Percentiles rank a stretch among this genome's conserved stretches.
These are phyloP conservation scores for Arthrobotrys iridis DNA, from an alignment of 2,329 filamentous ascomycete species.

Conservation along the genomic window DNA sequence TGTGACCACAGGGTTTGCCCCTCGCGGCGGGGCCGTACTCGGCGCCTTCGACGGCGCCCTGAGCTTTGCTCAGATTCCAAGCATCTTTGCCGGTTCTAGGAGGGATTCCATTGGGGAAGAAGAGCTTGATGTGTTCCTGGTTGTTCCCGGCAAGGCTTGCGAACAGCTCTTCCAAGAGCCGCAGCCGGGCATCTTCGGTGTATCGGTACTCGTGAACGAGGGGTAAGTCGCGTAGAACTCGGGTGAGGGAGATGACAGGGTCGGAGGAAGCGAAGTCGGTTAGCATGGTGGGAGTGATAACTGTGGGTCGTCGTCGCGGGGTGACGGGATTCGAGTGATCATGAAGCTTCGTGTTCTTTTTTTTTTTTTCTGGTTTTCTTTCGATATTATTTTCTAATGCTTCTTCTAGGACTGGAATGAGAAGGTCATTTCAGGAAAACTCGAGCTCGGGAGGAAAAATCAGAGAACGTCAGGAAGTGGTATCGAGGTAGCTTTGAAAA, in stretches of 20 bases:
- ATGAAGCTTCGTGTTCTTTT: slow-evolving; percentile 25
- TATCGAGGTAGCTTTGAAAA: not conserved
- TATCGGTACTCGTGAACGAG: slow-evolving; percentile 78
- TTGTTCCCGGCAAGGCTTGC: slow-evolving; percentile 82
- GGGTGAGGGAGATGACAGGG: slow-evolving; percentile 62
- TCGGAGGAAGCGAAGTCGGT: slow-evolving; percentile 53
- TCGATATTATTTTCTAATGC: too few species aligned
- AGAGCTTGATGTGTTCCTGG: slow-evolving; percentile 76
- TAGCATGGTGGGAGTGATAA: slow-evolving; percentile 32
- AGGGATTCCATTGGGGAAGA: slow-evolving; percentile 82
- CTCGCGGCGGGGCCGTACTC: slow-evolving; percentile 93
- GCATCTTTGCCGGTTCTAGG: slow-evolving; percentile 64
- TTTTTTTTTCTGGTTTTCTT: too few species aligned
- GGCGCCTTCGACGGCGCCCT: slow-evolving; percentile 90
- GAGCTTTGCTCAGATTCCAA: slow-evolving; percentile 84
- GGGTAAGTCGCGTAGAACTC: slow-evolving; percentile 76
- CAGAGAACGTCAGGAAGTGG: not conserved
- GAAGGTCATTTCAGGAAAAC: slow-evolving; percentile 36
- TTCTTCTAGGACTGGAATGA: not conserved
- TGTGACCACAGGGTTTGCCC: slow-evolving; percentile 95
- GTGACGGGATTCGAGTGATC: not conserved
- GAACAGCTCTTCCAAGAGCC: slow-evolving; percentile 83
- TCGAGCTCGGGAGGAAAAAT: not conserved
- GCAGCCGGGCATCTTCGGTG: slow-evolving; percentile 73
- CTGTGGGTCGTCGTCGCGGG: slow-evolving; percentile 6